Base-by-base conservation (phyloP, 306 rosid genomes). In the Vigna mungo region DNA sequence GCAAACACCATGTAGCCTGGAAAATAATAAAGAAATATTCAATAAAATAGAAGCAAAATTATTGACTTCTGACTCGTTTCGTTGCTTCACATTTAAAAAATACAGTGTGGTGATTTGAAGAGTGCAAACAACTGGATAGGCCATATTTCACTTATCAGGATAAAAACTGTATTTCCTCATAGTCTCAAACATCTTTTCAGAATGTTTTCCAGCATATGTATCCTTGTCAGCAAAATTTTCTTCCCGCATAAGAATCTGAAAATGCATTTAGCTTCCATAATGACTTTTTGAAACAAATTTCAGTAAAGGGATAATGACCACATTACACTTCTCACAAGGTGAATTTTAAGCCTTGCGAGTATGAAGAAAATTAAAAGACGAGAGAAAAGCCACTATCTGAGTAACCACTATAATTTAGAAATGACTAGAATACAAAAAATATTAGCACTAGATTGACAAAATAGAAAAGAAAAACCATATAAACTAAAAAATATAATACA, bases 1-100 rank as follows among this genome's bases (percentile, higher is more conserved):
- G 84, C 94, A 90, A 71, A 85, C 98, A 49, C 98, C 98, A 80
- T 89, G 98, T 63, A 93, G 78, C 98, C 97, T 93, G 90, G 25
- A 78, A 71, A 71, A 59, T 72, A 16, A 74, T 72, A 41, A 81
- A 51, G 47, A 69, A 43, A 58, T 23, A 32, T 21, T 48, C 18
- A 48, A 16, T 48, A 51, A 51, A 51, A 16, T 13, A 47, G 4
- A 14, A 47, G 4, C 11, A 46, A 77, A 13, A 0, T 55, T 37
- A 68, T 32, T 53, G 68, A 66, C 2, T 65, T 72, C 67, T 62
- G 30, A 52, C 37, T 27, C 37, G 44, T 67, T 53, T 17, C 16
- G 27, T 27, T 68, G 3, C 70, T 59, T 68, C 17, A 43, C 6
- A 27, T 4, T 36, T 47, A 14, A 47, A 41, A 11, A 30, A 67